Conservation (phyloP, 2,329 filamentous ascomycete species). For the Didymella segeticola region DNA sequence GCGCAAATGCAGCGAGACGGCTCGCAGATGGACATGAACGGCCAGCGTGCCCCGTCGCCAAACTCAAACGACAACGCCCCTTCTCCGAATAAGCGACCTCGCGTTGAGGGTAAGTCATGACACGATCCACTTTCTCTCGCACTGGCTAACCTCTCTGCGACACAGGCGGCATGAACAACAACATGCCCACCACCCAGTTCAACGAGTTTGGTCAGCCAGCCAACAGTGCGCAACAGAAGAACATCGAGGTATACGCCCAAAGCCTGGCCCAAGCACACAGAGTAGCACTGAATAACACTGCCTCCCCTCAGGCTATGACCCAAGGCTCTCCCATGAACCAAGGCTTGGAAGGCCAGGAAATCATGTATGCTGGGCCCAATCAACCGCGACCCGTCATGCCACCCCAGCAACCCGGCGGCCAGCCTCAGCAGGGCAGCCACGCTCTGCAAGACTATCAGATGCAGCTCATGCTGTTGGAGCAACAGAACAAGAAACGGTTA, state of each 20-base stretch:
- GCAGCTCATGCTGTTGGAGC: conserved; percentile 85
- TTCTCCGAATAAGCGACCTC: conserved; percentile 88
- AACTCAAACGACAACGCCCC: conserved; percentile 85
- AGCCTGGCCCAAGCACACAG: conserved; percentile 84
- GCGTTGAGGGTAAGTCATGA: conserved; percentile 71
- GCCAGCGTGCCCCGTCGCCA: conserved; percentile 78
- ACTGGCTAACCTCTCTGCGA: conserved; percentile 64
- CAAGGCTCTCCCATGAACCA: conserved; percentile 87
- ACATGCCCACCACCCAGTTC: conserved; percentile 78
- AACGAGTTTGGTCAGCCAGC: conserved; percentile 64
- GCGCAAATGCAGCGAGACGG: conserved; percentile 86
- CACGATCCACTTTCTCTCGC: conserved; percentile 57
- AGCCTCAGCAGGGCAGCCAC: conserved; percentile 71
- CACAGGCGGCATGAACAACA: conserved; percentile 75
- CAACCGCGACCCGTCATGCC: conserved; percentile 58
- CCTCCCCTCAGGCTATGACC: conserved; percentile 78
- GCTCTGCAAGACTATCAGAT: conserved; percentile 88
- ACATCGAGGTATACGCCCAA: conserved; percentile 85
- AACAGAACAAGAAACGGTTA: conserved; percentile 85
- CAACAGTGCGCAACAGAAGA: conserved; percentile 74
- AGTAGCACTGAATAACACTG: conserved; percentile 79
- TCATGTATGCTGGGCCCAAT: conserved; percentile 44
- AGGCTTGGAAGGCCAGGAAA: conserved; percentile 43
- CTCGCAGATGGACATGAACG: conserved; percentile 84
- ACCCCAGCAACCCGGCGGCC: conserved; percentile 61